Evolutionary conservation across 768 basidiomycete species (phyloP), one percentile per base, ranked within the genome.

Genomic region (Panaeolus papilionaceus): DNA sequence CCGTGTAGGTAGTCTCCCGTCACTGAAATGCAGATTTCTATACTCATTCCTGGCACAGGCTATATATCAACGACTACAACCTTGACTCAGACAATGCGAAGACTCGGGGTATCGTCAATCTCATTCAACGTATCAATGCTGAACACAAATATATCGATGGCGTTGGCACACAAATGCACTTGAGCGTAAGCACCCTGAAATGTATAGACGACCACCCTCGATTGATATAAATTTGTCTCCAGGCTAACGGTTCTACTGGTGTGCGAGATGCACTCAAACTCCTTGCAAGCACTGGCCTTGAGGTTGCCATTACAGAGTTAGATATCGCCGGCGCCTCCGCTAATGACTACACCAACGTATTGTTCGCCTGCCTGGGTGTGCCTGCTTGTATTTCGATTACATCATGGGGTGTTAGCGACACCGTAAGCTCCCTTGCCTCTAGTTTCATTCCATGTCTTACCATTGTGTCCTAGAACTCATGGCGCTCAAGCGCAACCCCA

Each of bases 1-100:
- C 84, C 45, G 83, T 82, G 75, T 79, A 75, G 16, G 71, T 33
- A 33, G 2, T 37, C 12, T 38, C 42, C 1, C 18, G 2, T 3
- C 47, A 20, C 28, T 28, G 33, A 16, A 16, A 39, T 20, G 68
- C 44, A 33, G 12, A 38, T 14, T 11, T 4, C 44, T 12, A 49
- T 1, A 26, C 1, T n/a, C 39, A 70, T 73, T 68, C 61, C 33
- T 33, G 33, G 33, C 33, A 33, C 38, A 82, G 76, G 65, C 70
- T 80, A n/a, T 79, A 79, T 72, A 79, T 84, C 74, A 84, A 83
- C 77, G 83, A 84, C 74, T 82, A 78, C 75, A 85, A 84, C 75
- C 74, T 85, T 33, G 85, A 86, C 73, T 83, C 82, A 47, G 80
- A 78, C 71, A 84, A 85, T 69, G 81, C 82, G 58, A 86, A 86